These are phyloP conservation scores for Hirschioporus abietinus DNA, from an alignment of 768 basidiomycete genomes.

Conservation along the genomic window DNA sequence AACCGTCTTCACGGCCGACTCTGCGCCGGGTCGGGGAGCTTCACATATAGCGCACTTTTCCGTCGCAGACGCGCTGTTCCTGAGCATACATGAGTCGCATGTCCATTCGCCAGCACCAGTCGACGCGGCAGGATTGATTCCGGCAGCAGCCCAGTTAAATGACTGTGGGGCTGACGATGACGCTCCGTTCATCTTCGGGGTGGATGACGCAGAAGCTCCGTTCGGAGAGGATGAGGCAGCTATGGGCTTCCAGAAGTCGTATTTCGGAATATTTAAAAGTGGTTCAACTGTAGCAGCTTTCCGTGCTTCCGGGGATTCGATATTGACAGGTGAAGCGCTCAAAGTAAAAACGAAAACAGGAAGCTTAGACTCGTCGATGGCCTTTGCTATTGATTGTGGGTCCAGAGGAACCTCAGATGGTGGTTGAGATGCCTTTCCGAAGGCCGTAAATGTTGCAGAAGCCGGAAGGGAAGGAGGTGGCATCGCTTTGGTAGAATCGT, in stretches of 20 bases:
- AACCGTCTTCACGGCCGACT: not conserved
- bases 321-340: conserved; percentile 8
- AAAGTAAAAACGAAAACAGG: conserved; percentile 29
- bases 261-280: conserved; percentile 41
- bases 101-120: conserved; percentile 40
- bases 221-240: not conserved
- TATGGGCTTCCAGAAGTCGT: conserved; percentile 24
- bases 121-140: conserved; percentile 38
- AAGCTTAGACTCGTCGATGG: conserved; percentile 27
- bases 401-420: conserved; percentile 16
- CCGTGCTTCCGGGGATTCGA: conserved; percentile 17
- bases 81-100: conserved; percentile 47
- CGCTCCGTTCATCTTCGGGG: not conserved
- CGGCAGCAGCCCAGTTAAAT: conserved; percentile 63
- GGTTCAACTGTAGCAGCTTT: conserved; percentile 36
- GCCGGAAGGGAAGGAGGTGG: conserved; percentile 14
- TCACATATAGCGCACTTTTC: conserved; percentile 46
- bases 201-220: not conserved
- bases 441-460: conserved; percentile 1
- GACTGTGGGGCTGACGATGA: conserved; percentile 19
- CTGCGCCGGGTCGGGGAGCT: conserved; percentile 23
- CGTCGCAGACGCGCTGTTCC: conserved; percentile 30
- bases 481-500: conserved; percentile 11
- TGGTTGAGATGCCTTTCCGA: not conserved
- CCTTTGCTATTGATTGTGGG: conserved; percentile 10